phyloP scores from a whole-genome alignment of 2,329 filamentous ascomycete species.

The Rosellinia necatrix region DNA sequence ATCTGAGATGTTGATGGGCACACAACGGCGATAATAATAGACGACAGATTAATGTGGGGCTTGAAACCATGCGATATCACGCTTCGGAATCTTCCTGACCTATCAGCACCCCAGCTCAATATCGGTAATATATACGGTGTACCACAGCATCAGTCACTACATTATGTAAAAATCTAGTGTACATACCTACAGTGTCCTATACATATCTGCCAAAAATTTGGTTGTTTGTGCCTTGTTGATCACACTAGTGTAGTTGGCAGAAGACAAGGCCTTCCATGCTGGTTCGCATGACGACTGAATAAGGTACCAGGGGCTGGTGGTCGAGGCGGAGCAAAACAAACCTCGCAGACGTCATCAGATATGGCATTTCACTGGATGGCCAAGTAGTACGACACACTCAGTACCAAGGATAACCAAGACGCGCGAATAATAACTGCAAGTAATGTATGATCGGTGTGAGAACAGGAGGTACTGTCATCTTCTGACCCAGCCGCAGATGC shows the following conservation, averaged over 20 bases:
- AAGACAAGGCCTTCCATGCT: too few species aligned
- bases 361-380: too few species aligned
- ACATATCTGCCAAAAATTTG: neutral
- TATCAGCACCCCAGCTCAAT: slow-evolving; percentile 9
- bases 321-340: neutral
- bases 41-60: neutral
- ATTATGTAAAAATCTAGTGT: too few species aligned
- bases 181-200: too few species aligned
- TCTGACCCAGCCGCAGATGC: neutral
- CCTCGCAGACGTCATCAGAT: neutral
- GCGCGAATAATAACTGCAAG: slow-evolving; percentile 6
- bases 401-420: neutral
- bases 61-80: neutral
- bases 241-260: too few species aligned
- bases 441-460: neutral
- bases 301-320: too few species aligned
- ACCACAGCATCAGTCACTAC: neutral
- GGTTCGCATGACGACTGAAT: too few species aligned
- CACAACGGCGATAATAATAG: neutral
- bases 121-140: slow-evolving; percentile 4
- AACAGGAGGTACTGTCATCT: neutral
- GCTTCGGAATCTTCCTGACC: slow-evolving; percentile 13
- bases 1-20: slow-evolving; percentile 1
- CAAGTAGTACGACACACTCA: too few species aligned
- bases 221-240: too few species aligned